These are phyloP conservation scores for Sporobolomyces phaffii DNA, from an alignment of 768 basidiomycete genomes.

Conservation along the genomic window DNA sequence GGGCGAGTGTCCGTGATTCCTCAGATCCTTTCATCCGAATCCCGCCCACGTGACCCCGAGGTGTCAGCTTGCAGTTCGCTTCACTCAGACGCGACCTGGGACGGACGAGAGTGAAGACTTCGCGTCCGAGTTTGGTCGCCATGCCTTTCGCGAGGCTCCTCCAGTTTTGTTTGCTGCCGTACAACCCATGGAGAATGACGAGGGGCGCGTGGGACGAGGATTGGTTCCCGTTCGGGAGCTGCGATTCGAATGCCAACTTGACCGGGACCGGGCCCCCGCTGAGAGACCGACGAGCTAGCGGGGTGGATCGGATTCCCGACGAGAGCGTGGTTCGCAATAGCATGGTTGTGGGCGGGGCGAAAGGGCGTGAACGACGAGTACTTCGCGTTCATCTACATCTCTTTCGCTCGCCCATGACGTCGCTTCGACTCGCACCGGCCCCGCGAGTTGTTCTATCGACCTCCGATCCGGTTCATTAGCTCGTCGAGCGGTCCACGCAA, in stretches of 20 bases:
- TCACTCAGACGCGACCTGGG: not conserved
- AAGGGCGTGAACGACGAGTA: too few species aligned
- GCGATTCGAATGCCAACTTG: conserved; percentile 18
- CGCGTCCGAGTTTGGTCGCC: conserved; percentile 57
- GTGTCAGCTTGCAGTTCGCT: too few species aligned
- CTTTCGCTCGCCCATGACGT: too few species aligned
- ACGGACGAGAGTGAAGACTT: conserved; percentile 65
- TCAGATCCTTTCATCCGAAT: conserved; percentile 70
- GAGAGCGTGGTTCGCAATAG: too few species aligned
- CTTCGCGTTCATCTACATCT: too few species aligned
- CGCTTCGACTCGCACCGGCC: too few species aligned
- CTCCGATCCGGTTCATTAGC: too few species aligned
- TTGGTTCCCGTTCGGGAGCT: not conserved
- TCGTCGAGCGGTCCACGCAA: too few species aligned
- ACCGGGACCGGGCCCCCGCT: conserved; percentile 4
- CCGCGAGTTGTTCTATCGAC: too few species aligned
- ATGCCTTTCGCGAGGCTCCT: conserved; percentile 70
- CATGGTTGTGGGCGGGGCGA: too few species aligned
- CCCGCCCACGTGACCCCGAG: too few species aligned
- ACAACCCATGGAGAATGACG: conserved; percentile 42
- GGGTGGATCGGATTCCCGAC: not conserved
- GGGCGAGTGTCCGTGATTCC: conserved; percentile 83
- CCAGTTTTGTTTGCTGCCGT: conserved; percentile 76
- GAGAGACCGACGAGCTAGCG: not conserved
- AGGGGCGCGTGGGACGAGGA: conserved; percentile 27